phyloP scores from a whole-genome alignment of 768 basidiomycete species.

The Hemileccinum impolitum region DNA sequence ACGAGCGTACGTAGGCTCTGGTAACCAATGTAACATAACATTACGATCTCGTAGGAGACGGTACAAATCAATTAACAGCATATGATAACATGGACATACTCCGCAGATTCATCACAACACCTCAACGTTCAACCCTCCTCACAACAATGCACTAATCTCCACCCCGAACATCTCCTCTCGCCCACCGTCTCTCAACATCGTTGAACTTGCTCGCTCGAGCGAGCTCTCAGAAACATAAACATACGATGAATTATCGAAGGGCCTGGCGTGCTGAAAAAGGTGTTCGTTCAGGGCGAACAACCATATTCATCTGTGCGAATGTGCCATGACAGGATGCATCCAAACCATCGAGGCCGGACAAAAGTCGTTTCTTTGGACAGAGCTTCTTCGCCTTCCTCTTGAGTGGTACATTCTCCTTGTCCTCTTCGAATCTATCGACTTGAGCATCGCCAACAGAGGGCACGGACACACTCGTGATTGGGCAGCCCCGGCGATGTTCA shows the following conservation, averaged over 20 bases:
- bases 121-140: not conserved
- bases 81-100: conserved; percentile 27
- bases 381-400: conserved; percentile 45
- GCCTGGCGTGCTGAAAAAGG: conserved; percentile 14
- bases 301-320: conserved; percentile 7
- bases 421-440: conserved; percentile 30
- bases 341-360: not conserved
- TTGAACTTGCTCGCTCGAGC: not conserved
- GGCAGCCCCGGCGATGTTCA: conserved; percentile 14
- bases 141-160: conserved; percentile 3
- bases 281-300: conserved; percentile 12
- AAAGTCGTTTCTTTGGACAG: conserved; percentile 22
- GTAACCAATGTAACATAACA: conserved; percentile 24
- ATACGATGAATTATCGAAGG: conserved; percentile 15
- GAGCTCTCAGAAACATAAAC: not conserved
- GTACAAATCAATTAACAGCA: conserved; percentile 33
- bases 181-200: not conserved
- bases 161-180: not conserved
- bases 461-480: not conserved
- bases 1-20: not conserved
- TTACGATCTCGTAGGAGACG: conserved; percentile 25
- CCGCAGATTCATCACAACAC: conserved; percentile 13
- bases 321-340: conserved; percentile 4
- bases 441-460: conserved; percentile 1
- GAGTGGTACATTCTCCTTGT: conserved; percentile 62